phyloP scores from a whole-genome alignment of 176 grass and related monocot genomes.

The Hsuehochloa calcarea region DNA sequence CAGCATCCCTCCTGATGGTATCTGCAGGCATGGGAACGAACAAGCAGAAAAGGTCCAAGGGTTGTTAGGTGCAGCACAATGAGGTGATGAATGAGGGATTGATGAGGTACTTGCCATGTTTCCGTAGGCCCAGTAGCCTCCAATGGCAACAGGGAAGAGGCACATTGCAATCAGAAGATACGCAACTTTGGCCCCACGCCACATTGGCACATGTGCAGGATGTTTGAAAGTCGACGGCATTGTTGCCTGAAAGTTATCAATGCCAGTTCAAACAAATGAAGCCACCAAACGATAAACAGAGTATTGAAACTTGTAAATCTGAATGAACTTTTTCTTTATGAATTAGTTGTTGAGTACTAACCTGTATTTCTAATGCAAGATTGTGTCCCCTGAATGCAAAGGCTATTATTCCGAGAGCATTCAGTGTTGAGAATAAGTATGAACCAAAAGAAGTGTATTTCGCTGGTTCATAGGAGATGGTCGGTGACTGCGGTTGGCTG shows the following conservation, averaged over 20 bases:
- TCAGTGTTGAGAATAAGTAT: conserved; percentile 61
- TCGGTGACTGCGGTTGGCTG: conserved; percentile 52
- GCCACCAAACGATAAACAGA: background rate
- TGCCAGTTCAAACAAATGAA: background rate
- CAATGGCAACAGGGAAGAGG: conserved; percentile 86
- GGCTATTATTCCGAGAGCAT: conserved; percentile 90
- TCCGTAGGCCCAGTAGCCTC: conserved; percentile 94
- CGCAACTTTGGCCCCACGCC: conserved; percentile 85
- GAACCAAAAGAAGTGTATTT: conserved; percentile 48
- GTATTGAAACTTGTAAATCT: background rate
- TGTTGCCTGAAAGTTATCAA: conserved; percentile 61
- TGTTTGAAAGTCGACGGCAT: conserved; percentile 98
- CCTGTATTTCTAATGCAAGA: conserved; percentile 96
- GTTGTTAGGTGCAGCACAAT: conserved; percentile 18
- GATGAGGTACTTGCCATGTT: conserved; percentile 76
- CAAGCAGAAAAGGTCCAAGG: conserved; percentile 2
- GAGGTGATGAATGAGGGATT: background rate
- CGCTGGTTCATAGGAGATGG: conserved; percentile 67
- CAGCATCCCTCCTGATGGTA: conserved; percentile 84
- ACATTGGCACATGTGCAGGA: conserved; percentile 95
- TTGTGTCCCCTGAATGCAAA: conserved; percentile 99
- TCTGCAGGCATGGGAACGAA: conserved; percentile 51
- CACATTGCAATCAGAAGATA: conserved; percentile 87
- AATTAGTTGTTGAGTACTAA: conserved; percentile 24
- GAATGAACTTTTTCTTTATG: background rate